phyloP scores from a whole-genome alignment of 805 yeast species.

The Priceomyces castillae region DNA sequence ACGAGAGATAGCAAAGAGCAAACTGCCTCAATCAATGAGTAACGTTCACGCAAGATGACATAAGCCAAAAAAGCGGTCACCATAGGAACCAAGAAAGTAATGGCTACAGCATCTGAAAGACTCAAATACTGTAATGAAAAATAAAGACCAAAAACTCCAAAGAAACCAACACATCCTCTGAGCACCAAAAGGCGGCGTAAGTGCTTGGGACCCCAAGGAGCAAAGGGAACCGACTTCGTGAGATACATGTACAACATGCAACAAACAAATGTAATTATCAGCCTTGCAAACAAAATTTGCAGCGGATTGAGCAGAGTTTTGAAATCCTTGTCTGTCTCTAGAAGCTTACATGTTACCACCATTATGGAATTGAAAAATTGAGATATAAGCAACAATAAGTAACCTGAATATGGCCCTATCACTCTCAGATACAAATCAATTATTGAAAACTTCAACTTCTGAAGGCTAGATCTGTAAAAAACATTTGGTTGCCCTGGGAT shows the following conservation, averaged over 20 bases:
- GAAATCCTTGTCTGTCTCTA: constrained; percentile 62
- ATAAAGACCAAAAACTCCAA: constrained; percentile 80
- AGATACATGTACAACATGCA: constrained; percentile 56
- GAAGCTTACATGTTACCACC: constrained; percentile 72
- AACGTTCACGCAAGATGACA: constrained; percentile 60
- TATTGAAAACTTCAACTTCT: not conserved
- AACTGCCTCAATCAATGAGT: constrained; percentile 61
- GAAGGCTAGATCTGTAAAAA: not conserved
- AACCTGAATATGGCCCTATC: constrained; percentile 46
- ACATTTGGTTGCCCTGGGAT: not conserved
- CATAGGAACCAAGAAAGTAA: constrained; percentile 75
- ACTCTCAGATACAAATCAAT: not conserved
- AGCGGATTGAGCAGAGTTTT: constrained; percentile 66
- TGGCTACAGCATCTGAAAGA: constrained; percentile 77
- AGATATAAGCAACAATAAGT: constrained; percentile 54
- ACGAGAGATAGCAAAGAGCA: constrained; percentile 66
- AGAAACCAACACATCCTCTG: constrained; percentile 72
- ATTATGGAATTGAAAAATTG: constrained; percentile 76
- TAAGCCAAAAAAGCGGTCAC: constrained; percentile 75
- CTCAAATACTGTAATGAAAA: constrained; percentile 70
- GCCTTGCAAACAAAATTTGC: constrained; percentile 74
- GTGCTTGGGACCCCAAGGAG: constrained; percentile 67
- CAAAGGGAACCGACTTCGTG: constrained; percentile 50
- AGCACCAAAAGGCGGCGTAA: constrained; percentile 51
- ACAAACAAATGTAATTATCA: constrained; percentile 65